These are phyloP conservation scores for Friedmanniomyces simplex DNA, from an alignment of 495 filamentous ascomycete species.

Conservation along the genomic window DNA sequence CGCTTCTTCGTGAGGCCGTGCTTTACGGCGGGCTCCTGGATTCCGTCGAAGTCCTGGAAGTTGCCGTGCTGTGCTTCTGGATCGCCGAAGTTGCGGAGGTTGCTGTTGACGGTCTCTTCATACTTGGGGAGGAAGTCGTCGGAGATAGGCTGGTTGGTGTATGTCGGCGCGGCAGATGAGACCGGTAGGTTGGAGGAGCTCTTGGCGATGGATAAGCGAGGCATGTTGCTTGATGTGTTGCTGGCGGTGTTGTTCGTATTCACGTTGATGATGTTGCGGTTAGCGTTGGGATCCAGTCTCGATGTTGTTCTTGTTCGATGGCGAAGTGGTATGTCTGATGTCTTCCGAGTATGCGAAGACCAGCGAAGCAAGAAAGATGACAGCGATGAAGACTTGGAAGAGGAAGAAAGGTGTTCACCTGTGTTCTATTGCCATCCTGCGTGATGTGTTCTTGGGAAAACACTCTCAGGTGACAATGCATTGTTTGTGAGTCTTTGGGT, in stretches of 20 bases:
- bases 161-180: background rate
- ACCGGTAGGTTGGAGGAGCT: background rate
- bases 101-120: background rate
- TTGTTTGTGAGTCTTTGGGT: background rate
- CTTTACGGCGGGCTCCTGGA: background rate
- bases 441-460: background rate
- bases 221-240: slow-evolving; percentile 1
- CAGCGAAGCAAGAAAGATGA: background rate
- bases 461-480: background rate
- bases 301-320: background rate
- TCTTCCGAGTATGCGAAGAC: background rate
- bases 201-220: background rate
- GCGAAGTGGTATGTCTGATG: background rate
- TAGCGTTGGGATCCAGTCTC: background rate
- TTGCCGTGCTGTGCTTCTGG: background rate
- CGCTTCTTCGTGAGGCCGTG: background rate
- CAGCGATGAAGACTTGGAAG: background rate
- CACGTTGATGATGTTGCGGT: too few relatives aligned
- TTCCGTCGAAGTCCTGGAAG: background rate
- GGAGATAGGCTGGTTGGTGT: background rate
- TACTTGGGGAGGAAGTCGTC: background rate
- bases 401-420: background rate
- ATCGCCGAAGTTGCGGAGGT: slow-evolving; percentile 3
- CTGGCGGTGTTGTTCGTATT: background rate
- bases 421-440: background rate